A percentile compares a stretch with the other conserved stretches of the same genome.
Evolutionary conservation across 2,329 filamentous ascomycete species (phyloP).

Genomic region (Talaromyces sp.): DNA sequence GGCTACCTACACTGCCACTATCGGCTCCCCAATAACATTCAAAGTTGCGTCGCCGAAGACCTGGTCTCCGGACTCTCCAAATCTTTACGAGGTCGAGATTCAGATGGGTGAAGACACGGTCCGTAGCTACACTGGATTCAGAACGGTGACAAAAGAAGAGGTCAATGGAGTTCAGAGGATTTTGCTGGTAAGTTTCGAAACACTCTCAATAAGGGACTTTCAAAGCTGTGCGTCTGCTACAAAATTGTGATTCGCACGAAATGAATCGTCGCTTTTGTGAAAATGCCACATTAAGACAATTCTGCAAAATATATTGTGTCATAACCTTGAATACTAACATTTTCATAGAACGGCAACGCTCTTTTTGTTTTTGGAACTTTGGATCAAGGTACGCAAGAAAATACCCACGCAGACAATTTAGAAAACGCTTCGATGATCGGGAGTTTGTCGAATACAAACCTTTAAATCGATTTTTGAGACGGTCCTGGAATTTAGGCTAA

Average conservation of each 20-base stretch:
- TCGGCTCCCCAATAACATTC: neutral
- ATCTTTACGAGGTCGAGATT: conserved; percentile 56
- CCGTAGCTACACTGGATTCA: conserved; percentile 54
- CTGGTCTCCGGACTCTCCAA: conserved; percentile 62
- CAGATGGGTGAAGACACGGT: conserved; percentile 54
- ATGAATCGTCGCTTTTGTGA: neutral
- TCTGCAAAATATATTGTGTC: neutral
- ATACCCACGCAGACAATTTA: neutral
- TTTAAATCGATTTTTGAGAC: neutral
- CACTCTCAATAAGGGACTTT: neutral
- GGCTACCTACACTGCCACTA: neutral
- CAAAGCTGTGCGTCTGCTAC: neutral
- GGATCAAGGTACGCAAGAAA: conserved; percentile 41
- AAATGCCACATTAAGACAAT: neutral
- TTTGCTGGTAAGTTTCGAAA: conserved; percentile 25
- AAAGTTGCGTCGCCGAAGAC: conserved; percentile 23
- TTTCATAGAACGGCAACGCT: conserved; percentile 54
- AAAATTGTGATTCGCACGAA: no score
- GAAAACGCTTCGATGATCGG: neutral
- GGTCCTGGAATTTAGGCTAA: neutral
- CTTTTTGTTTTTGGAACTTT: conserved; percentile 62
- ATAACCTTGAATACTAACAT: neutral
- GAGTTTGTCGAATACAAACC: neutral
- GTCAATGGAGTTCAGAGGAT: conserved; percentile 52
- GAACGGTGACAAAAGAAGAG: conserved; percentile 55